phyloP scores from a whole-genome alignment of 495 filamentous ascomycete species.

The Aeminium ludgeri region DNA sequence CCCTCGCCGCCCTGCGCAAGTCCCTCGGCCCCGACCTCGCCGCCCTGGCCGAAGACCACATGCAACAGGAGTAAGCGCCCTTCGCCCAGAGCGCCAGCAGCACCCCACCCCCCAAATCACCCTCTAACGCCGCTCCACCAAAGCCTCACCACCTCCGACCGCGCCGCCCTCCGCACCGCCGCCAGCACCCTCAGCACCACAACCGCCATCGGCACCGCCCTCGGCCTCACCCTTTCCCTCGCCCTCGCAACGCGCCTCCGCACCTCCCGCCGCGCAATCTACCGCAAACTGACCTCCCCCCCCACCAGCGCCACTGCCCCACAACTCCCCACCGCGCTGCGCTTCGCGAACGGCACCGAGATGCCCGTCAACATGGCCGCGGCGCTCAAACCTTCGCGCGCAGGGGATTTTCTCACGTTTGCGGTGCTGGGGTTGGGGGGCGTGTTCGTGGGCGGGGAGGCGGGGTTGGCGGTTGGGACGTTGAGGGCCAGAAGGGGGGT shows the following conservation, averaged over 20 bases:
- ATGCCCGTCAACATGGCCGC: constrained; percentile 44
- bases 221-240: constrained; percentile 43
- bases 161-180: constrained; percentile 38
- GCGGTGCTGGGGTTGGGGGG: constrained; percentile 45
- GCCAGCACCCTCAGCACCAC: constrained; percentile 34
- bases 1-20: constrained; percentile 39
- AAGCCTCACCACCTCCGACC: constrained; percentile 40
- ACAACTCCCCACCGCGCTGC: constrained; percentile 42
- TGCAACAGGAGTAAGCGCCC: constrained; percentile 34
- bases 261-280: constrained; percentile 35
- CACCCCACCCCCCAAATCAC: background rate
- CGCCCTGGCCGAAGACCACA: constrained; percentile 43
- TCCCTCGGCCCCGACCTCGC: constrained; percentile 36
- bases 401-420: constrained; percentile 47
- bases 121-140: constrained; percentile 1
- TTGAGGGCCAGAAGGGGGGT: constrained; percentile 31
- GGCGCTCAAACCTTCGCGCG: constrained; percentile 35
- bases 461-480: constrained; percentile 40
- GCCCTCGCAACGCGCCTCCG: constrained; percentile 41
- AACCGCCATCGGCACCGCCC: constrained; percentile 38
- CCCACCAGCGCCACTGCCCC: constrained; percentile 39
- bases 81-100: no score
- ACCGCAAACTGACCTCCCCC: no score
- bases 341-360: constrained; percentile 42
- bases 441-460: constrained; percentile 46